Conservation (phyloP, 108 stramenopile species). For the Schizochytrium sp. region DNA sequence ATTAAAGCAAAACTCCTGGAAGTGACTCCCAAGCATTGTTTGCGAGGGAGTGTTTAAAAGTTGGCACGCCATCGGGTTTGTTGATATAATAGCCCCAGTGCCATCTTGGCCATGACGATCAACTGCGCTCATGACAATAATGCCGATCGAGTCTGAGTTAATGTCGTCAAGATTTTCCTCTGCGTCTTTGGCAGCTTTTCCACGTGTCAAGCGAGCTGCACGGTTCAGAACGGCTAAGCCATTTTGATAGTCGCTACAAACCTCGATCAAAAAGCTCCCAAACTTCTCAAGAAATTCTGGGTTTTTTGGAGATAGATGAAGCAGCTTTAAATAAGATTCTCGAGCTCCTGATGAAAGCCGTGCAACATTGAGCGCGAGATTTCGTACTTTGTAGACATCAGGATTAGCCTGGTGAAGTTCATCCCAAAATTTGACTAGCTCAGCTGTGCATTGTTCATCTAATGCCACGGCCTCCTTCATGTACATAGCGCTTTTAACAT, state of each 20-base stretch:
- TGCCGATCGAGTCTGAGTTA: neutral
- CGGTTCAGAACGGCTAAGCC: neutral
- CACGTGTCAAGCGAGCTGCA: neutral
- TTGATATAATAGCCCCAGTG: conserved; percentile 24
- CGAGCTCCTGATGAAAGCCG: neutral
- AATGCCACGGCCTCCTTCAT: conserved; percentile 39
- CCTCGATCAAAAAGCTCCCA: conserved; percentile 1
- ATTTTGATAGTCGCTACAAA: neutral
- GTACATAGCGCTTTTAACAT: conserved; percentile 15
- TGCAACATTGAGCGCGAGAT: conserved; percentile 24
- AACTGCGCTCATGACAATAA: neutral
- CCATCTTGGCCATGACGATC: neutral
- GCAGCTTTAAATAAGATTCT: neutral
- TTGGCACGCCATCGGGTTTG: neutral
- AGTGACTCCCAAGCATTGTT: neutral
- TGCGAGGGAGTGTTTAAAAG: neutral
- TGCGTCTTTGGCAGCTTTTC: too few relatives aligned
- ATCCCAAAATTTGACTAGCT: conserved; percentile 40
- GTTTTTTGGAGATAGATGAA: conserved; percentile 15
- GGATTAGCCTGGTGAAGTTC: conserved; percentile 23
- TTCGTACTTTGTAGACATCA: neutral
- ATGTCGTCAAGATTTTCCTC: conserved; percentile 24
- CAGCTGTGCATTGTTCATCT: conserved; percentile 39
- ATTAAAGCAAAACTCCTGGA: conserved; percentile 3
- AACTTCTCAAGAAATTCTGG: neutral